Conservation (phyloP, 805 yeast species). For the Limtongozyma cylindracea region DNA sequence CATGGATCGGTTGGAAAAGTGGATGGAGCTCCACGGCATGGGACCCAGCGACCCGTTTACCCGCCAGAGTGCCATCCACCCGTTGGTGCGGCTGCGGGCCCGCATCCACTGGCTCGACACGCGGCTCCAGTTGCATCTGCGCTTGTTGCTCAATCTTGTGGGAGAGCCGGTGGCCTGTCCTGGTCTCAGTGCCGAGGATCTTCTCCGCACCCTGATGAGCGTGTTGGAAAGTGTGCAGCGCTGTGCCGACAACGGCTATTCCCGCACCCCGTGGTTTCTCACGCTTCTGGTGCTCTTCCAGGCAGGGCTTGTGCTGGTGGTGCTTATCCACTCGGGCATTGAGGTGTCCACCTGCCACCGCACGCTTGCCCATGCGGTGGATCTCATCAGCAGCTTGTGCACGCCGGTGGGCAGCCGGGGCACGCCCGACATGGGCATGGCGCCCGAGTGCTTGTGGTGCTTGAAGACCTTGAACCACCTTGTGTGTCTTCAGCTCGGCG, state of each 20-base stretch:
- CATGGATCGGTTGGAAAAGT: conserved; percentile 6
- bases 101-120: too few relatives aligned
- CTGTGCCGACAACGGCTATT: conserved; percentile 5
- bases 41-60: conserved; percentile 3
- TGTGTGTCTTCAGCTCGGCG: conserved; percentile 15
- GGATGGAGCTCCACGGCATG: conserved; percentile 12
- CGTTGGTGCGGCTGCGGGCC: conserved; percentile 6
- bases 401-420: conserved; percentile 6
- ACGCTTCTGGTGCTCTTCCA: conserved; percentile 17
- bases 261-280: conserved; percentile 26
- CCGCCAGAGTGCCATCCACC: conserved; percentile 2
- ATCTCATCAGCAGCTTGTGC: conserved; percentile 5
- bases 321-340: conserved; percentile 17
- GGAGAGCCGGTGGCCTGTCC: too few relatives aligned
- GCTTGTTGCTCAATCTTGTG: too few relatives aligned
- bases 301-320: conserved; percentile 14
- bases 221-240: too few relatives aligned
- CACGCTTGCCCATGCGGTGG: conserved; percentile 6
- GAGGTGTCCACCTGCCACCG: conserved; percentile 5
- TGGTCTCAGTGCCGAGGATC: too few relatives aligned
- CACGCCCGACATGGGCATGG: conserved; percentile 13
- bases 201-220: too few relatives aligned
- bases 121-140: too few relatives aligned
- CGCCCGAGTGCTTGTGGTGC: conserved; percentile 36
- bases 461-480: conserved; percentile 27